Base-by-base conservation (phyloP, 495 filamentous ascomycete genomes). In the Filosporella fistucella region DNA sequence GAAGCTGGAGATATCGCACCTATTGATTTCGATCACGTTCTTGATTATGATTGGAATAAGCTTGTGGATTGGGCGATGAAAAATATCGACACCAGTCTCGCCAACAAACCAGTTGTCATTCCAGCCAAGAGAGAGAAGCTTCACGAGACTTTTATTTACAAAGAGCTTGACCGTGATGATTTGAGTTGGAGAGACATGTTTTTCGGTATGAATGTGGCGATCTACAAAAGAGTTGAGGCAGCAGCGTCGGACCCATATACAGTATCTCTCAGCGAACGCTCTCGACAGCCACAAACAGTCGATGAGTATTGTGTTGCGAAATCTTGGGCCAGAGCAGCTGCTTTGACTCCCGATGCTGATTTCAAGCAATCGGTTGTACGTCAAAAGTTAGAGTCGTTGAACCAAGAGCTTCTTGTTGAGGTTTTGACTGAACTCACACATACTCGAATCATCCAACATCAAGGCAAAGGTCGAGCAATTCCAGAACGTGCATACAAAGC, bases 11-110 rank as follows among this genome's bases (percentile, higher is more conserved):
- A 84, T 41, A 51, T 97, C 0, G 84, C 86, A 2, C 57, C 67
- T 1, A 74, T 99, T 24, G 72, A 96, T 62, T 91, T 81, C 50
- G 66, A 82, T 29, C 63, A 94, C 51, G 68, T 89, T 4, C 67
- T 79, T 25, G 69, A 65, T 10, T 94, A 94, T 56, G 82, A 96
- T 58, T 94, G 93, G 88, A 69, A 74, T 23, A 63, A 60, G 29
- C 59, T 96, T 10, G 74, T 94, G 22, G 74, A 84, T 11, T 98
- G 93, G 93, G 59, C 66, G 4, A 61, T 61, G 12, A 54, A 65
- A 24, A 52, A 51, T n/a, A 22, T 57, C n/a, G 49, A 50, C 21
- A 42, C 44, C 8, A 61, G 67, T 41, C 58, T 61, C 13, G 48
- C 56, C 17, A 63, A 64, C 43, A 63, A 69, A 20, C 46, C 62